Evolutionary conservation across 1,284 basidiomycete genomes (phyloP).

Genomic region (Apiotrichum montevideense): DNA sequence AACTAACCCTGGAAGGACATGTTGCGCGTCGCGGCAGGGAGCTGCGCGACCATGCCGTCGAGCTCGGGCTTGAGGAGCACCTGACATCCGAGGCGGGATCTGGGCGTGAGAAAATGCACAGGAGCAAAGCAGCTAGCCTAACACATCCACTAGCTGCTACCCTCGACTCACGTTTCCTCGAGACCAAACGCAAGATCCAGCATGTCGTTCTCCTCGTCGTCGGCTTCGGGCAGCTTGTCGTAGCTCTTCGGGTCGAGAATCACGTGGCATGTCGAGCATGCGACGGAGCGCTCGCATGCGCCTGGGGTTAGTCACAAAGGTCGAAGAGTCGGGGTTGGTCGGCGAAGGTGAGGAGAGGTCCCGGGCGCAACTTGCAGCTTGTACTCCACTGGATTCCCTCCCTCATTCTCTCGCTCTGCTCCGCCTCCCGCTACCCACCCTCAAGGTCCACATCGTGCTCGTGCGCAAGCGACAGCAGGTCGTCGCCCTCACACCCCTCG

Average conservation of each 20-base stretch:
- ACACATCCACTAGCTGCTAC: neutral
- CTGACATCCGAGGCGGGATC: slow-evolving; percentile 63
- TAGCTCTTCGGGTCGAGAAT: slow-evolving; percentile 78
- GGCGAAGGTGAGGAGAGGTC: too few species aligned
- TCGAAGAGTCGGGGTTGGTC: too few species aligned
- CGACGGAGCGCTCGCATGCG: slow-evolving; percentile 92
- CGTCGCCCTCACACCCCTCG: slow-evolving; percentile 89
- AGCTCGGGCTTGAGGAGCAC: slow-evolving; percentile 74
- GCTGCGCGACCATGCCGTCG: slow-evolving; percentile 76
- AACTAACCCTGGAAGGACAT: slow-evolving; percentile 80
- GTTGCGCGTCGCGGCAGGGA: slow-evolving; percentile 91
- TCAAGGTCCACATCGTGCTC: slow-evolving; percentile 98
- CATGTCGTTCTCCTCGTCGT: slow-evolving; percentile 98
- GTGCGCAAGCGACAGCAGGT: slow-evolving; percentile 83
- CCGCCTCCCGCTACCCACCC: slow-evolving; percentile 52
- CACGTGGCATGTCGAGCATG: slow-evolving; percentile 96
- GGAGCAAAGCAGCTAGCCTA: neutral
- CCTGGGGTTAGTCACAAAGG: slow-evolving; percentile 51
- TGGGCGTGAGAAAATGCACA: slow-evolving; percentile 20
- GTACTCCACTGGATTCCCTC: too few species aligned
- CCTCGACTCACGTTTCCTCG: slow-evolving; percentile 73
- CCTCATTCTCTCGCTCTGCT: too few species aligned
- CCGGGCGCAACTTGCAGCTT: too few species aligned
- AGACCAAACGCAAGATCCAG: slow-evolving; percentile 95
- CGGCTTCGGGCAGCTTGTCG: slow-evolving; percentile 80